Evolutionary conservation across 306 rosid species (phyloP).

Genomic region (Vicia villosa): DNA sequence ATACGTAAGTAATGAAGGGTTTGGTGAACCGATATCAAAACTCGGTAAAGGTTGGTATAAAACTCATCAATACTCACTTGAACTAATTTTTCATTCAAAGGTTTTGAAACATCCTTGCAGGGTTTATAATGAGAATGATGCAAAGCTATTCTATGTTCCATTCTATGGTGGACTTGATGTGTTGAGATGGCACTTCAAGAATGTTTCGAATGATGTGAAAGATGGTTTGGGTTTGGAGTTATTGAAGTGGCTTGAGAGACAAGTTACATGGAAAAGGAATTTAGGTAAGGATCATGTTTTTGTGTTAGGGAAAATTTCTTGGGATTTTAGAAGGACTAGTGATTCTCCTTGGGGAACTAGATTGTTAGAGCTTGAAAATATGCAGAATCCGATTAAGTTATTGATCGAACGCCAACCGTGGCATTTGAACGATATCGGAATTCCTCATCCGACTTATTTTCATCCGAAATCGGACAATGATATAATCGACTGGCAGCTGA

Average conservation of each 20-base stretch:
- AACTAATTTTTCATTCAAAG: slow-evolving; percentile 69
- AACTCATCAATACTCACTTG: slow-evolving; percentile 75
- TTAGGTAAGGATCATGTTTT: slow-evolving; percentile 72
- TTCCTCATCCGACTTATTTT: slow-evolving; percentile 78
- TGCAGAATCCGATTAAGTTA: slow-evolving; percentile 70
- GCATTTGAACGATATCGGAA: slow-evolving; percentile 71
- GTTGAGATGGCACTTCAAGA: slow-evolving; percentile 75
- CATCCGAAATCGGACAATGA: slow-evolving; percentile 71
- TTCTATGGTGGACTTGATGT: slow-evolving; percentile 74
- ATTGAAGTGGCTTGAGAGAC: slow-evolving; percentile 61
- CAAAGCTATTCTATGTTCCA: slow-evolving; percentile 72
- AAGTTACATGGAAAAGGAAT: slow-evolving; percentile 50
- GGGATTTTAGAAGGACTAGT: slow-evolving; percentile 70
- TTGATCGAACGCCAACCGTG: slow-evolving; percentile 83
- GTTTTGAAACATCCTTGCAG: slow-evolving; percentile 69
- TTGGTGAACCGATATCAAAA: slow-evolving; percentile 58
- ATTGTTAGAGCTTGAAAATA: slow-evolving; percentile 59
- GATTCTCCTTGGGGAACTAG: slow-evolving; percentile 65
- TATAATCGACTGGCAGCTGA: slow-evolving; percentile 61
- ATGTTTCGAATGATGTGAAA: slow-evolving; percentile 67
- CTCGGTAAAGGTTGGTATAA: slow-evolving; percentile 69
- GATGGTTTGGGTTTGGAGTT: slow-evolving; percentile 60
- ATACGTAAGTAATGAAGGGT: slow-evolving; percentile 56
- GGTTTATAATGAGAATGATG: slow-evolving; percentile 52
- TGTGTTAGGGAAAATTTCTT: slow-evolving; percentile 78